Evolutionary conservation across 2,329 filamentous ascomycete species (phyloP).

Genomic region (Diatrype stigma): DNA sequence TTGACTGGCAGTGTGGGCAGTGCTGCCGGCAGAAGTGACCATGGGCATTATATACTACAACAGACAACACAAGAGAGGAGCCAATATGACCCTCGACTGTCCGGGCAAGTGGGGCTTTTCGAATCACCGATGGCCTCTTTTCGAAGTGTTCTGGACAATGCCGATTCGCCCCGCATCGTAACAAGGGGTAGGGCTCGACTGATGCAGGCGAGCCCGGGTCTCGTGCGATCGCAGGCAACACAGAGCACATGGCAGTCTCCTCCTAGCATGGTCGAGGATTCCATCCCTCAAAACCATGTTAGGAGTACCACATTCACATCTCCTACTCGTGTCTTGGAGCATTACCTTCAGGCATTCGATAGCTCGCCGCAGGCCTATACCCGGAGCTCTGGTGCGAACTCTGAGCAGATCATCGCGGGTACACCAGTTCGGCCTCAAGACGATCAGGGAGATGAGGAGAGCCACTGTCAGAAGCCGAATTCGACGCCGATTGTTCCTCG

Average conservation of each 20-base stretch:
- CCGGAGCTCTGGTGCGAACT: conserved; percentile 3
- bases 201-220: conserved; percentile 1
- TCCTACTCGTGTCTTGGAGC: conserved; percentile 47
- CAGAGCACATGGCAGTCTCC: conserved; percentile 38
- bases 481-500: conserved; percentile 1
- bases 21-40: conserved; percentile 2
- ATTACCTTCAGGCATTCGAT: conserved; percentile 38
- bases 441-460: too few relatives aligned
- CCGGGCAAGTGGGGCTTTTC: conserved; percentile 11
- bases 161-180: conserved; percentile 27
- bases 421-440: background rate
- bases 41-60: conserved; percentile 2
- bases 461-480: background rate
- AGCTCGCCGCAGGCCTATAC: conserved; percentile 16
- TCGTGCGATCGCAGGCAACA: conserved; percentile 11
- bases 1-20: conserved; percentile 1
- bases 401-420: conserved; percentile 11
- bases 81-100: conserved; percentile 3
- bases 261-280: conserved; percentile 52
- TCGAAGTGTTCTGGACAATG: conserved; percentile 40
- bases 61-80: conserved; percentile 7
- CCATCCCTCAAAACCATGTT: conserved; percentile 39
- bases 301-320: conserved; percentile 34
- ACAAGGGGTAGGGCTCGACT: conserved; percentile 1
- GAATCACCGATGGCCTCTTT: conserved; percentile 39